phyloP scores from a whole-genome alignment of 768 basidiomycete species.

The Termitomyces sp. region DNA sequence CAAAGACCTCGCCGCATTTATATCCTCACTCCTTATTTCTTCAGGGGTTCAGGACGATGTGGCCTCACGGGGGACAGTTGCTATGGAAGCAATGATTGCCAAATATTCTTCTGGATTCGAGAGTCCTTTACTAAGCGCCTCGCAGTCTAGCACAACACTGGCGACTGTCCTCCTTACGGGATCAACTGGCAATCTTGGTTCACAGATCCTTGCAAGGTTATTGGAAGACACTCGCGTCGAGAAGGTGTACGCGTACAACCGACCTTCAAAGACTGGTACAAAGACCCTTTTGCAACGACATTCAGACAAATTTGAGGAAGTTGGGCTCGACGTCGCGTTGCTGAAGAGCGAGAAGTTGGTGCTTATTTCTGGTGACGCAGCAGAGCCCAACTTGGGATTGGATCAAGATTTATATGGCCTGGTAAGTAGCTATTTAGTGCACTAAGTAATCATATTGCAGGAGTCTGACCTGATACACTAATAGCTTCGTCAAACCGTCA shows the following conservation, averaged over 20 bases:
- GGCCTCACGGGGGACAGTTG: not conserved
- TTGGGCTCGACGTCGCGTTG: not conserved
- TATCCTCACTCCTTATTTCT: not conserved
- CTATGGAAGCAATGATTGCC: not conserved
- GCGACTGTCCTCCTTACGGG: not conserved
- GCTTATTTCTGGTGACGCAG: not conserved
- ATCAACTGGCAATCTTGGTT: not conserved
- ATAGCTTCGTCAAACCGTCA: conserved; percentile 29
- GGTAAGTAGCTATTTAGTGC: not conserved
- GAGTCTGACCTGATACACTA: not conserved
- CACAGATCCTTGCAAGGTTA: not conserved
- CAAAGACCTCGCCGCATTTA: conserved; percentile 10
- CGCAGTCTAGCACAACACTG: not conserved
- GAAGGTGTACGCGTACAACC: conserved; percentile 37
- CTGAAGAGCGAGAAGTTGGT: not conserved
- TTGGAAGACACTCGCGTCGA: not conserved
- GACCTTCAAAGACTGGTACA: conserved; percentile 1
- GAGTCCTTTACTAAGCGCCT: not conserved
- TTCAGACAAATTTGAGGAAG: not conserved
- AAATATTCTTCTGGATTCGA: not conserved
- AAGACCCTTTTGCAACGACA: not conserved
- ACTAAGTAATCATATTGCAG: not conserved
- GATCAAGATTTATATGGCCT: not conserved
- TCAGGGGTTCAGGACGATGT: not conserved
- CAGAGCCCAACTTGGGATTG: not conserved